Base-by-base conservation (phyloP, 2,329 filamentous ascomycete genomes). In the Dryadomyces quercivorus region DNA sequence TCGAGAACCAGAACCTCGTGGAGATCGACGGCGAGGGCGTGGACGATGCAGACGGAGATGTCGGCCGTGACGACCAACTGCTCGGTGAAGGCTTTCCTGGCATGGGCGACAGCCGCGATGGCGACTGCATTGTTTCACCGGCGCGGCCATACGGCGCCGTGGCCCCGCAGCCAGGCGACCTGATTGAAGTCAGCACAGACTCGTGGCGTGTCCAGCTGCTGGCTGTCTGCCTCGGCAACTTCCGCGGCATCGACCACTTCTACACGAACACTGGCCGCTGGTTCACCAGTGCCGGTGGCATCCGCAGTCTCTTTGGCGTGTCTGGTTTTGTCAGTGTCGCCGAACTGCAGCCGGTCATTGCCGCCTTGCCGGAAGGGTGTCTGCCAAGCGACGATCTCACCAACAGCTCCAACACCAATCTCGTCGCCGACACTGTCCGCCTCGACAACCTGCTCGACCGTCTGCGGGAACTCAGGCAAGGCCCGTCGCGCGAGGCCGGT, bases 251-350 rank as follows among this genome's bases (percentile, higher is more conserved):
- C 45, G 69, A 78, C 59, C 76, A 81, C 62, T 80, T 75, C 62
- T 81, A 80, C 63, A 73, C 75, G 34, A 70, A 64, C 59, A 74
- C 70, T 16, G 78, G 78, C 58, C 74, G 72, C 60, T 74, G 72
- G 67, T 74, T 78, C 62, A 73, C 76, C 62, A 70, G 70, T 9
- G 55, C 70, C 36, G 36, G 36, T 42, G 67, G 67, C 16, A 64
- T 76, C 34, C 68, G 65, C 46, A 69, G 75, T 1, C 64, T 74
- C 40, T 82, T 82, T 61, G 69, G 73, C 5, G 69, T 81, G 50
- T 69, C 70, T 8, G 65, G 67, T 2, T 82, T 81, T 58, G 71
- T 68, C 42, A 61, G 63, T 2, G 55, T 61, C 2, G 64, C 63
- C 1, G 74, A 77, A 42, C 60, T 81, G 43, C 57, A 66, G 40